phyloP scores from a whole-genome alignment of 441 rosid species.

The Populus hybrid region DNA sequence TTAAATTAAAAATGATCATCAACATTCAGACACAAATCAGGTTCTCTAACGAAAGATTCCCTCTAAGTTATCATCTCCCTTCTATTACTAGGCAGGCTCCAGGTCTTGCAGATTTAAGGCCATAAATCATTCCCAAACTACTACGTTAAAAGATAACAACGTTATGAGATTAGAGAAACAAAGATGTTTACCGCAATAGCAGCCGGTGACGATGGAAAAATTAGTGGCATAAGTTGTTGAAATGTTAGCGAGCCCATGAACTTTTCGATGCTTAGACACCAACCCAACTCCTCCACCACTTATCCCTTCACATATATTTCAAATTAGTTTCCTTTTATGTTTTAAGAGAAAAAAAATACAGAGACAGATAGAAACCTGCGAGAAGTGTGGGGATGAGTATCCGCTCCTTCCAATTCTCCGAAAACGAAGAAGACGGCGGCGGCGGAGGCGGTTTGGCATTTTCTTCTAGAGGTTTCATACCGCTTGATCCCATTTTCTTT shows the following conservation, averaged over 20 bases:
- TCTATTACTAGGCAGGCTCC: not conserved
- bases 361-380: constrained; percentile 45
- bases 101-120: not conserved
- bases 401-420: constrained; percentile 53
- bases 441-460: constrained; percentile 25
- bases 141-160: not conserved
- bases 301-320: constrained; percentile 35
- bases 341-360: not conserved
- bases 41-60: not conserved
- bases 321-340: not conserved
- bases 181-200: constrained; percentile 67
- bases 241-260: constrained; percentile 59
- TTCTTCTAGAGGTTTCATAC: constrained; percentile 19
- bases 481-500: constrained; percentile 39
- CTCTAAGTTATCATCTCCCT: not conserved
- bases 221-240: constrained; percentile 65
- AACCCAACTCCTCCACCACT: constrained; percentile 74
- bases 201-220: constrained; percentile 63
- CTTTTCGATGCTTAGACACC: constrained; percentile 57
- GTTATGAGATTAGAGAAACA: not conserved
- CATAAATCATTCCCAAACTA: not conserved
- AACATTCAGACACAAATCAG: not conserved
- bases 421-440: constrained; percentile 29
- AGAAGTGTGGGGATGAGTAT: constrained; percentile 57
- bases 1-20: not conserved